Evolutionary conservation across 1,139 yeast species (phyloP).

Genomic region (Candida pseudoviswanathii): DNA sequence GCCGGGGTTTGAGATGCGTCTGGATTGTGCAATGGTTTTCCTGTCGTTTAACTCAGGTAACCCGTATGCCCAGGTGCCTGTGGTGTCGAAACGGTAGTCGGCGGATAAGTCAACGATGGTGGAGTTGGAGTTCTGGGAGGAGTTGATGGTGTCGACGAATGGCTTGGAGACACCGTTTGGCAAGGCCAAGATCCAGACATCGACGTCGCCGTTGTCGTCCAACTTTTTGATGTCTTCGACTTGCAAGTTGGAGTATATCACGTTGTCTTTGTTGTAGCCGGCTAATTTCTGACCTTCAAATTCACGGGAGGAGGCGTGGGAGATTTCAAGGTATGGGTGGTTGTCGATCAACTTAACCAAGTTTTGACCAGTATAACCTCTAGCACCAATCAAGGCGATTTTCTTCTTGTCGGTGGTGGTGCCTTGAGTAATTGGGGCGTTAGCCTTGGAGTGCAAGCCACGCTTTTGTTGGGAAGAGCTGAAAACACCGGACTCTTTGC

Average conservation of each 20-base stretch:
- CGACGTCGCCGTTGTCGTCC: constrained; percentile 78
- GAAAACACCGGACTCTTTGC: constrained; percentile 45
- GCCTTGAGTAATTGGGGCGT: constrained; percentile 69
- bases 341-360: constrained; percentile 81
- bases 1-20: constrained; percentile 93
- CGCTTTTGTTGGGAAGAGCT: constrained; percentile 41
- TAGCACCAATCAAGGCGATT: constrained; percentile 95
- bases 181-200: constrained; percentile 98
- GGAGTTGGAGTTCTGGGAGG: constrained; percentile 58
- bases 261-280: constrained; percentile 81
- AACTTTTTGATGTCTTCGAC: constrained; percentile 80
- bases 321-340: constrained; percentile 84
- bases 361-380: constrained; percentile 97
- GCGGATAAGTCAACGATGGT: constrained; percentile 93
- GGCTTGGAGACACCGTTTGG: constrained; percentile 99
- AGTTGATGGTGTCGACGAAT: constrained; percentile 89
- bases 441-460: constrained; percentile 61
- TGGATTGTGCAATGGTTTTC: constrained; percentile 65
- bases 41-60: constrained; percentile 82
- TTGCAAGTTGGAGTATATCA: constrained; percentile 82
- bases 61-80: constrained; percentile 91
- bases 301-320: constrained; percentile 96
- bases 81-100: constrained; percentile 88
- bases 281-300: constrained; percentile 81
- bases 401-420: constrained; percentile 60